A percentile compares a stretch with the other conserved stretches of the same genome.
Evolutionary conservation across 2,329 filamentous ascomycete species (phyloP).

Genomic region (Penicillium sp.): DNA sequence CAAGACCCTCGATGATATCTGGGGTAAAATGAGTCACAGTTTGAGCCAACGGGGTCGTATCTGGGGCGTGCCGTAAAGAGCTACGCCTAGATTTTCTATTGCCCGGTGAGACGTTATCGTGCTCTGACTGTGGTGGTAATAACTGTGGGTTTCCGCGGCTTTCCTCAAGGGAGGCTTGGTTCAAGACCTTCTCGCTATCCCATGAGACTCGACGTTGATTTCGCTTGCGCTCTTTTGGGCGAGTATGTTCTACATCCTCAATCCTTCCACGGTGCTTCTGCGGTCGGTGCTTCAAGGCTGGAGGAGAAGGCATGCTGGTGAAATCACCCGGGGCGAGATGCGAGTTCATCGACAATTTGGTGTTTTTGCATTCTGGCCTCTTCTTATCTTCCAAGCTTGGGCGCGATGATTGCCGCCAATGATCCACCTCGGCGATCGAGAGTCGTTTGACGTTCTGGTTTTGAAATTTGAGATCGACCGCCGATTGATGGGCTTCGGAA

Average conservation of each 20-base stretch:
- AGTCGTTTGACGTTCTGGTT: slow-evolving; percentile 42
- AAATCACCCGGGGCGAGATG: slow-evolving; percentile 29
- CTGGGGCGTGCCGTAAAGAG: slow-evolving; percentile 8
- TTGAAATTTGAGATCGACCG: slow-evolving; percentile 39
- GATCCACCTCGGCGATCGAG: slow-evolving; percentile 39
- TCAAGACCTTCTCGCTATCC: slow-evolving; percentile 39
- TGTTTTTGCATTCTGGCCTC: slow-evolving; percentile 30
- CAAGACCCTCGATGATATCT: slow-evolving; percentile 39
- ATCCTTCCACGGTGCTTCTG: slow-evolving; percentile 39
- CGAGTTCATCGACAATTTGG: slow-evolving; percentile 34
- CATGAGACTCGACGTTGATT: slow-evolving; percentile 38
- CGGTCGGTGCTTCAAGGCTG: slow-evolving; percentile 40
- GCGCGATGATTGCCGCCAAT: slow-evolving; percentile 35
- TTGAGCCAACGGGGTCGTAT: slow-evolving; percentile 26
- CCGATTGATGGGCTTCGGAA: slow-evolving; percentile 26
- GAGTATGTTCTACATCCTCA: slow-evolving; percentile 20
- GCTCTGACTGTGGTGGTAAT: slow-evolving; percentile 8
- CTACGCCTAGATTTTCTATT: slow-evolving; percentile 18
- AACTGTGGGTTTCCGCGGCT: slow-evolving; percentile 8
- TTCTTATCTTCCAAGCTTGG: slow-evolving; percentile 34
- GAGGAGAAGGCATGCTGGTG: slow-evolving; percentile 37
- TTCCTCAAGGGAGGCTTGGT: slow-evolving; percentile 23
- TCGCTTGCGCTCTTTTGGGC: slow-evolving; percentile 24
- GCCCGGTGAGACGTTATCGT: slow-evolving; percentile 20
- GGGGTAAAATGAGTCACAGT: slow-evolving; percentile 36